Conservation (phyloP, 202 grass and related monocot species). For the Cymbopogon flexuosus region DNA sequence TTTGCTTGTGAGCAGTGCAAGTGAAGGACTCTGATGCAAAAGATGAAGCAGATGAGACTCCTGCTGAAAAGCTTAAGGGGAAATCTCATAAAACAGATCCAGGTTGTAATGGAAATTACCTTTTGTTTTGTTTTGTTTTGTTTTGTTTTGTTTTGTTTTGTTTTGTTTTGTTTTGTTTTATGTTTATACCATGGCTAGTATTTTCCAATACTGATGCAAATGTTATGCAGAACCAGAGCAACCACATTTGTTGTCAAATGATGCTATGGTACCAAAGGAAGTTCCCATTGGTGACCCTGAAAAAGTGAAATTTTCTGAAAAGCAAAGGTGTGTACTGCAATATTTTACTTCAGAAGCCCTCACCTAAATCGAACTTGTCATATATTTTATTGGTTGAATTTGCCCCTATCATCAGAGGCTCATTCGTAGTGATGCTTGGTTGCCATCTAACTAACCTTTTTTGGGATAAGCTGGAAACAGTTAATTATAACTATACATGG, state of each 20-base stretch:
- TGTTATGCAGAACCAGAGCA: conserved; percentile 33
- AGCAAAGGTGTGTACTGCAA: conserved; percentile 59
- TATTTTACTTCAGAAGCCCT: conserved; percentile 18
- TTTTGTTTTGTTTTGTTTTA: neutral
- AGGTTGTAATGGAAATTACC: conserved; percentile 30
- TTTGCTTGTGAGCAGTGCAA: conserved; percentile 30
- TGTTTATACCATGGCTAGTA: neutral
- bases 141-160: neutral
- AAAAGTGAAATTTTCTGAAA: conserved; percentile 66
- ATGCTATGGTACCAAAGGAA: conserved; percentile 19
- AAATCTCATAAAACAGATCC: conserved; percentile 15
- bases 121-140: neutral
- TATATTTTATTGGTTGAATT: neutral
- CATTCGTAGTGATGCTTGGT: neutral
- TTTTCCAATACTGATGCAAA: conserved; percentile 13
- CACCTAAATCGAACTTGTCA: neutral
- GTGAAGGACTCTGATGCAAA: conserved; percentile 30
- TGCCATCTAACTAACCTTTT: neutral
- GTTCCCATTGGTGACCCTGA: conserved; percentile 13
- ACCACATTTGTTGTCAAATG: conserved; percentile 21
- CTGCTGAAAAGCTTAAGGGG: conserved; percentile 28
- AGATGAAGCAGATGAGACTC: conserved; percentile 27
- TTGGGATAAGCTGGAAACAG: neutral
- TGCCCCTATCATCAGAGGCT: neutral
- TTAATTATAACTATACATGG: neutral